phyloP scores from a whole-genome alignment of 1,139 yeast species.

The Zygosaccharomyces sapae region DNA sequence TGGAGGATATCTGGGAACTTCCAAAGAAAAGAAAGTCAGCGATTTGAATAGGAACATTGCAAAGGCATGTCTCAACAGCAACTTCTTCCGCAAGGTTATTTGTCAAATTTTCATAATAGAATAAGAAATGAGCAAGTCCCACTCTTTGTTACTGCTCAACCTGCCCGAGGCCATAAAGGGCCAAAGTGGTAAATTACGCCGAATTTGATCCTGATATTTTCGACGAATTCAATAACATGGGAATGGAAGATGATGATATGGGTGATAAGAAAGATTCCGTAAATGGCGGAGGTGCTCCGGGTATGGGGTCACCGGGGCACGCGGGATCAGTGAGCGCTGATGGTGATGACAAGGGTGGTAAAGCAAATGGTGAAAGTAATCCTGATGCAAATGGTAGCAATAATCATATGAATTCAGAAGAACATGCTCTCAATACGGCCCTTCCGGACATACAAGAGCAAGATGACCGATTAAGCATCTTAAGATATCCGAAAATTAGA shows the following conservation, averaged over 20 bases:
- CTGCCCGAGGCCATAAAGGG: conserved; percentile 77
- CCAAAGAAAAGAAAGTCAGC: too few relatives aligned
- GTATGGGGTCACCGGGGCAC: conserved; percentile 9
- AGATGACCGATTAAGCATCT: conserved; percentile 30
- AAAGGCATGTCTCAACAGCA: conserved; percentile 18
- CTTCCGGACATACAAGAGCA: conserved; percentile 35
- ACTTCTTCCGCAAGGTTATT: conserved; percentile 66
- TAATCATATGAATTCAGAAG: conserved; percentile 17
- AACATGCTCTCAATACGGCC: conserved; percentile 12
- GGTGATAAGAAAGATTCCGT: conserved; percentile 9
- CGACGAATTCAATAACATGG: conserved; percentile 45
- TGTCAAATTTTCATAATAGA: conserved; percentile 66
- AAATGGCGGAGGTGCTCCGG: conserved; percentile 14
- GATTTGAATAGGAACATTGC: conserved; percentile 4
- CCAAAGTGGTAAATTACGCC: conserved; percentile 75
- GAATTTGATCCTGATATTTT: conserved; percentile 78
- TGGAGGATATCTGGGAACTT: too few relatives aligned
- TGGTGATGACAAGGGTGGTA: conserved; percentile 27
- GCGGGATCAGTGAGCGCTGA: conserved; percentile 11
- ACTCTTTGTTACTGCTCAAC: conserved; percentile 66
- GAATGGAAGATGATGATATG: conserved; percentile 9
- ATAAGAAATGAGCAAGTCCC: conserved; percentile 64
- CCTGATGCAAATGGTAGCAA: conserved; percentile 18
- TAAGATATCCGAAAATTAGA: conserved; percentile 35
- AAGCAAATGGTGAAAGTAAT: conserved; percentile 26